Evolutionary conservation across 2,329 filamentous ascomycete genomes (phyloP).

Genomic region (Cercospora citrullina): DNA sequence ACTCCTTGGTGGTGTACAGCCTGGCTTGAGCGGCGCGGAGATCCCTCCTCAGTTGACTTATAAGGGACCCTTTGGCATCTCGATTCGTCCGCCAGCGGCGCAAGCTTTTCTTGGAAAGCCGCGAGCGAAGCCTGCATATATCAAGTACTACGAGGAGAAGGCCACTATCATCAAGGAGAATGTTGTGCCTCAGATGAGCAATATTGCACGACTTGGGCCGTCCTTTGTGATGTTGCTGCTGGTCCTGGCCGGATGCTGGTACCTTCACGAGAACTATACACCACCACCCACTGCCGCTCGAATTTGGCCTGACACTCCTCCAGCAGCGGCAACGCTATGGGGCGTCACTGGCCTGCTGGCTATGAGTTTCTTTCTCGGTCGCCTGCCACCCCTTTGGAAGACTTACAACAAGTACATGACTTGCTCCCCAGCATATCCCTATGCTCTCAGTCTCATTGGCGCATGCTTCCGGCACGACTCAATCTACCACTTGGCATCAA

Average conservation of each 20-base stretch:
- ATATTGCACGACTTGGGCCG: constrained; percentile 48
- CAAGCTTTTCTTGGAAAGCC: constrained; percentile 35
- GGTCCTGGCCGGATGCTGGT: constrained; percentile 44
- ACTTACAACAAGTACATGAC: constrained; percentile 69
- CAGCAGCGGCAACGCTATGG: constrained; percentile 64
- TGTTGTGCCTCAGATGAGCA: constrained; percentile 35
- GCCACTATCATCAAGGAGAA: constrained; percentile 39
- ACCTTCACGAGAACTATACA: constrained; percentile 53
- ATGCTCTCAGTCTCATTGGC: constrained; percentile 61
- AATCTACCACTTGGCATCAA: constrained; percentile 60
- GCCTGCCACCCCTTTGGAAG: constrained; percentile 63
- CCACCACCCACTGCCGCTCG: constrained; percentile 52
- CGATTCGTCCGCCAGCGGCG: constrained; percentile 25
- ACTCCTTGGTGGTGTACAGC: constrained; percentile 36
- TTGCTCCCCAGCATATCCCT: constrained; percentile 63
- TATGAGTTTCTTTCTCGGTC: constrained; percentile 60
- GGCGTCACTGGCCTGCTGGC: constrained; percentile 62
- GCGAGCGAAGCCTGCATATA: constrained; percentile 38
- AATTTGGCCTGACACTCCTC: constrained; percentile 61
- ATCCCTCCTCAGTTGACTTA: constrained; percentile 14
- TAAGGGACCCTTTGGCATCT: constrained; percentile 24
- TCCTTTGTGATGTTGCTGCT: constrained; percentile 43
- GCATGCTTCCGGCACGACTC: constrained; percentile 69
- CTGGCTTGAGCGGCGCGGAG: constrained; percentile 8
- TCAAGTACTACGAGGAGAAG: constrained; percentile 41